Evolutionary conservation across 768 basidiomycete species (phyloP), one percentile per base, ranked within the genome.

Genomic region (Pleurotus salmoneostramineus): DNA sequence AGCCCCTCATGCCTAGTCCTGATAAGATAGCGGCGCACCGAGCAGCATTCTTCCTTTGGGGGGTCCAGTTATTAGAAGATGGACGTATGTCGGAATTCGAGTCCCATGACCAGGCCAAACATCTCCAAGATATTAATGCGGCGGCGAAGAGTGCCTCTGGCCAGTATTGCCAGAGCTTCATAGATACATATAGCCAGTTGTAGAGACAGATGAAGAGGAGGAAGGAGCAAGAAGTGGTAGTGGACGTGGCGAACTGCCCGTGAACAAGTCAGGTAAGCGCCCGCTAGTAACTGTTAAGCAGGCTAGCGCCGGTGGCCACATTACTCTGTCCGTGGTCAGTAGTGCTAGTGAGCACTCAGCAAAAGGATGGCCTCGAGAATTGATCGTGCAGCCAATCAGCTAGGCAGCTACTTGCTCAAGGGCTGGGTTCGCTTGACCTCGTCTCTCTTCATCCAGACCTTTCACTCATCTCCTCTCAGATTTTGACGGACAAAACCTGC

Each of bases 371-470:
- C 46, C 42, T 59, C 55, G 32, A 87, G 87, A 85, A 72, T 73
- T 40, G 77, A 73, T 31, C 71, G 84, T 44, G 69, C 76, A 42
- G 80, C 87, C 63, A 71, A 71, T 58, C 79, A 72, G 40, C 77
- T 92, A 12, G 88, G 88, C 4, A 81, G 86, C 61, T 87, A 82
- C 60, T 84, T 93, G 83, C 73, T 91, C 61, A 84, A 82, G 69
- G 90, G 90, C 63, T 91, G 89, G 89, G 89, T 89, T 58, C 59
- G 75, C 66, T 5, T 42, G 7, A 55, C 35, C 31, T 36, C n/a
- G 32, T 15, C 40, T 50, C 15, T 36, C 37, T 60, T 57, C 48
- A 32, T 42, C 5, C 51, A 47, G 32, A 50, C 50, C 14, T 27
- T 58, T 35, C 56, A 17, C 48, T 44, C 5, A 32, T n/a, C 33